A percentile compares a stretch with the other conserved stretches of the same genome.
Evolutionary conservation across 1,284 basidiomycete genomes (phyloP).

Genomic region (Leccinum proliferum): DNA sequence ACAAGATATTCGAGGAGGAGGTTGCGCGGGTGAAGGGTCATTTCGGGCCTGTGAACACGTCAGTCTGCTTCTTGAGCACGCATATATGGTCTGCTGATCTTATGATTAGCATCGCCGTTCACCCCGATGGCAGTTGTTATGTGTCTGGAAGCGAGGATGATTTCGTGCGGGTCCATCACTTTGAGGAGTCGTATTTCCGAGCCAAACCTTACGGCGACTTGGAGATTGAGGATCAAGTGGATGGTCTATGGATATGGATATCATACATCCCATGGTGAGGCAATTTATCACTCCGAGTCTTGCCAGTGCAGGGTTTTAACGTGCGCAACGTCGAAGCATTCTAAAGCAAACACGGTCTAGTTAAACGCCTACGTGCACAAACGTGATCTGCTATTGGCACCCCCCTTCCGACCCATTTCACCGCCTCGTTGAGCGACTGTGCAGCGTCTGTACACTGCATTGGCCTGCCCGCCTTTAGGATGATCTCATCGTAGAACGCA

Average conservation of each 20-base stretch:
- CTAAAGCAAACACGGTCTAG: background rate
- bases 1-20: conserved; percentile 98
- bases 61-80: conserved; percentile 28
- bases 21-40: conserved; percentile 96
- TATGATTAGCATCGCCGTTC: conserved; percentile 73
- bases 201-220: conserved; percentile 87
- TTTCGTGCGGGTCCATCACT: conserved; percentile 89
- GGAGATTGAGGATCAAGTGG: conserved; percentile 49
- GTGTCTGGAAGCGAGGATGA: conserved; percentile 98
- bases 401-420: conserved; percentile 8
- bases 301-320: background rate
- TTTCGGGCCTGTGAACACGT: conserved; percentile 98
- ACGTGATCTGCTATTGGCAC: conserved; percentile 22
- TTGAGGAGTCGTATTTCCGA: conserved; percentile 88
- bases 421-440: conserved; percentile 14
- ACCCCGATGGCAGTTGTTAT: conserved; percentile 85
- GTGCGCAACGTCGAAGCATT: background rate
- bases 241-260: background rate
- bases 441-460: conserved; percentile 16
- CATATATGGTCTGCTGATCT: conserved; percentile 5
- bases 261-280: conserved; percentile 4
- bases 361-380: conserved; percentile 26
- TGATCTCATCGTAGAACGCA: conserved; percentile 20
- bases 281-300: conserved; percentile 7
- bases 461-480: conserved; percentile 9